Evolutionary conservation across 169 alveolate genomes (phyloP).

Genomic region (Plasmodium coatneyi): DNA sequence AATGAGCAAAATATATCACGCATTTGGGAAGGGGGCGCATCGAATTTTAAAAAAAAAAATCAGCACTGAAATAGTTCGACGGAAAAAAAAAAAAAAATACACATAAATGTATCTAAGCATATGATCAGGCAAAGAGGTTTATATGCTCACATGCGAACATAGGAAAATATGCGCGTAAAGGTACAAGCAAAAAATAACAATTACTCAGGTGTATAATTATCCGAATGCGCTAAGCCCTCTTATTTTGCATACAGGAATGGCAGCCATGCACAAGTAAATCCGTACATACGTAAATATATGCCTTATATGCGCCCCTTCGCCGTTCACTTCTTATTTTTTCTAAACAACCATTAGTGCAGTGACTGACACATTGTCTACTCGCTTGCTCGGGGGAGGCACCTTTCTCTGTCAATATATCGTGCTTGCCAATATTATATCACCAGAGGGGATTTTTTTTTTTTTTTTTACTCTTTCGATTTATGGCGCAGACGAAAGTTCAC

Average conservation of each 20-base stretch:
- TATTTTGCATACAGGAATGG: background rate
- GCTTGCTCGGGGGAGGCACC: background rate
- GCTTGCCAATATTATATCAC: background rate
- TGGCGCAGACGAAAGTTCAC: background rate
- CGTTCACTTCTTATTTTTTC: background rate
- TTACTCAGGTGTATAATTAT: background rate
- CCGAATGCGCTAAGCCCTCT: background rate
- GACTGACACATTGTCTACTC: background rate
- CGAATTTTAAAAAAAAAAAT: conserved; percentile 3
- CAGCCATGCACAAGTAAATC: background rate
- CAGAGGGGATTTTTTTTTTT: background rate
- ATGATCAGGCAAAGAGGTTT: background rate
- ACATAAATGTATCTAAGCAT: background rate
- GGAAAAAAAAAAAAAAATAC: background rate
- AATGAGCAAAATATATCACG: background rate
- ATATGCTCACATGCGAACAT: background rate
- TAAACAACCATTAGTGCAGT: background rate
- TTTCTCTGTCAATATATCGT: background rate
- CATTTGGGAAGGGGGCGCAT: background rate
- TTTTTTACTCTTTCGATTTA: background rate
- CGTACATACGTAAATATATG: background rate
- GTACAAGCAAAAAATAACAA: background rate
- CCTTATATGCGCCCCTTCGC: background rate
- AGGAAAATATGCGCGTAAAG: background rate
- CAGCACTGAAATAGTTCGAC: background rate